Base-by-base conservation (phyloP, 163 green algal species). In the Chlamydomonas reinhardtii region DNA sequence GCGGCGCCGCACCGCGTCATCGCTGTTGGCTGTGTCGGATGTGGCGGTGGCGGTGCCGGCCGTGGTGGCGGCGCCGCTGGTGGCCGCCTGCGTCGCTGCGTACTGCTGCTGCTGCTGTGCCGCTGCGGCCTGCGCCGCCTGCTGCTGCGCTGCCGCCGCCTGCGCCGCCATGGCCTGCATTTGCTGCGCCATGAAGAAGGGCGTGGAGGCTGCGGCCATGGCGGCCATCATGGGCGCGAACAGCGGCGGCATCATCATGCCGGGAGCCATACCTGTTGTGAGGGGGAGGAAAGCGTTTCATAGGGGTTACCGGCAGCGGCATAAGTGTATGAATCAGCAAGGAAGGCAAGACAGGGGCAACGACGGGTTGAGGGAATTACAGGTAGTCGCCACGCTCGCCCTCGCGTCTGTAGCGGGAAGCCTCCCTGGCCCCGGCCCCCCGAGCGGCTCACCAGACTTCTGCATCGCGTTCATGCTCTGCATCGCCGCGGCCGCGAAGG, bases 151-250 rank as follows among this genome's bases (percentile, higher is more conserved):
- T 16, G 64, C 76, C 29, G 66, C 78, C 5, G 48, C 48, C 78
- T 85, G 78, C 5, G 66, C 43, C 29, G 78, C 78, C 48, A 56
- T 56, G 11, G 48, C 66, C 19, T 54, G 48, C 79, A 86, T 86
- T 16, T 86, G 79, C 79, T 77, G 79, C 14, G 69, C 69, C 79
- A 86, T 86, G 32, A 72, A 64, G 79, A 86, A 86, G 48, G 27
- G 16, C 29, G 29, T 17, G 8, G 64, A 25, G 29, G 69, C 25
- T 59, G 75, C 69, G 11, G 56, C 56, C 79, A 86, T 86, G 24
- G 69, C 69, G 11, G 78, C 24, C 24, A n/a, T 52, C 78, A 85
- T 85, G 9, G 66, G 66, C 48, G 11, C 48, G 14, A 77, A 77
- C 79, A 86, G 78, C 14, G 79, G 68, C 52, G 69, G 54, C 69